phyloP scores from a whole-genome alignment of 2,329 filamentous ascomycete species.

The Herpotrichia juniperi region DNA sequence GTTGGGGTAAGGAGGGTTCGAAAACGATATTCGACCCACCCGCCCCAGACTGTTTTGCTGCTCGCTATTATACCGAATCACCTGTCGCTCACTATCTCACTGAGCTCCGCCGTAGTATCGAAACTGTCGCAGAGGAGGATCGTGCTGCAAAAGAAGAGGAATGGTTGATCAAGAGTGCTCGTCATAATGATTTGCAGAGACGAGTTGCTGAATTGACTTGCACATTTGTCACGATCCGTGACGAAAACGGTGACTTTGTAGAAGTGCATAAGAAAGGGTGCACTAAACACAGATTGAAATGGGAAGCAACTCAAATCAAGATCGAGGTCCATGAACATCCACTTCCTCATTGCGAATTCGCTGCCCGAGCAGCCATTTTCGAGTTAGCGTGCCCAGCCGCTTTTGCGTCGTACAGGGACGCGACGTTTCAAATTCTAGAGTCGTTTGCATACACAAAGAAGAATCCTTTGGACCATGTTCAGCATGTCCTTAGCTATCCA shows the following conservation, averaged over 20 bases:
- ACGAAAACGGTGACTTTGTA: slow-evolving; percentile 7
- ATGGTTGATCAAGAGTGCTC: slow-evolving; percentile 38
- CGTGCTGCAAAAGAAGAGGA: slow-evolving; percentile 48
- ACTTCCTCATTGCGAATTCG: slow-evolving; percentile 47
- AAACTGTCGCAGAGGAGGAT: slow-evolving; percentile 31
- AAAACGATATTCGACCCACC: slow-evolving; percentile 58
- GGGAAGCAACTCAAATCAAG: slow-evolving; percentile 44
- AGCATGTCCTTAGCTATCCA: slow-evolving; percentile 40
- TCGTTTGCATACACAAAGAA: slow-evolving; percentile 34
- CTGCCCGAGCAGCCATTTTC: slow-evolving; percentile 57
- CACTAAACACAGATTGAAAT: slow-evolving; percentile 51
- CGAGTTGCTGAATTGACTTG: slow-evolving; percentile 43
- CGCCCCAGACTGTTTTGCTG: slow-evolving; percentile 52
- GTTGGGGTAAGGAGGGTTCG: slow-evolving; percentile 15
- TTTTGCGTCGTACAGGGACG: slow-evolving; percentile 58
- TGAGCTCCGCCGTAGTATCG: slow-evolving; percentile 42
- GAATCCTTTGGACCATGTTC: slow-evolving; percentile 4
- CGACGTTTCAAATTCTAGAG: slow-evolving; percentile 57
- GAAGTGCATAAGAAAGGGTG: slow-evolving; percentile 42
- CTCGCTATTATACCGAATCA: slow-evolving; percentile 51
- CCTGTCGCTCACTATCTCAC: slow-evolving; percentile 26
- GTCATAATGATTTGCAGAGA: slow-evolving; percentile 47
- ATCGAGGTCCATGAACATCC: slow-evolving; percentile 59
- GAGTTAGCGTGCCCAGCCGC: slow-evolving; percentile 56
- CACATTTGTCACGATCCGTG: slow-evolving; percentile 20